A percentile compares a stretch with the other conserved stretches of the same genome.
Evolutionary conservation across 805 yeast genomes (phyloP).

Genomic region (Spathaspora girioi): DNA sequence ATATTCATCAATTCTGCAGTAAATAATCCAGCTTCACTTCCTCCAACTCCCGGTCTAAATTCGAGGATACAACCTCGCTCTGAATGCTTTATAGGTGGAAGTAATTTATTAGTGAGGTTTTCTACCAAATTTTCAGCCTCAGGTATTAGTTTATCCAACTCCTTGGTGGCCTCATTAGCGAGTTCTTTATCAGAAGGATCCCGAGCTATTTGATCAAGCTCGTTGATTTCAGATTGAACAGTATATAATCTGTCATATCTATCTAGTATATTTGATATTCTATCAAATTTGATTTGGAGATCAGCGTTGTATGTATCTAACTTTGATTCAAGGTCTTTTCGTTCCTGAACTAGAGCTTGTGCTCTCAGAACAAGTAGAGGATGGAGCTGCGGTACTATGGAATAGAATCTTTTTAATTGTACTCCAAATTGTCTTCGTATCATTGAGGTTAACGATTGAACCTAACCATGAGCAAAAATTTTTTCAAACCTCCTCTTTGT

Average conservation of each 20-base stretch:
- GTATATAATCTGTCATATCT: constrained; percentile 23
- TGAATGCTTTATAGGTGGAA: constrained; percentile 75
- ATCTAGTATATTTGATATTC: constrained; percentile 28
- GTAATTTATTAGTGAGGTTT: constrained; percentile 51
- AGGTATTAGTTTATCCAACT: constrained; percentile 48
- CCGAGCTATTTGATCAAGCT: constrained; percentile 21
- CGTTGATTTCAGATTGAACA: constrained; percentile 22
- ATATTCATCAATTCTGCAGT: constrained; percentile 74
- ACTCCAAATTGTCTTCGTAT: not conserved
- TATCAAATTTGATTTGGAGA: constrained; percentile 28
- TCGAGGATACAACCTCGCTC: constrained; percentile 80
- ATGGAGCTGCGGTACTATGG: constrained; percentile 25
- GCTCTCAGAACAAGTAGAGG: constrained; percentile 39
- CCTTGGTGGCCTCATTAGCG: constrained; percentile 56
- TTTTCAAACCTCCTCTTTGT: not conserved
- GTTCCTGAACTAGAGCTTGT: constrained; percentile 26
- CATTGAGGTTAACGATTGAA: not conserved
- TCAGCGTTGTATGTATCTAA: constrained; percentile 33
- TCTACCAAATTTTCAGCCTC: constrained; percentile 38
- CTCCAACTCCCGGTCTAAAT: constrained; percentile 94
- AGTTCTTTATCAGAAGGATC: constrained; percentile 30
- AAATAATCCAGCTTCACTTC: constrained; percentile 87
- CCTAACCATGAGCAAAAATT: not conserved
- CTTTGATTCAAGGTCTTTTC: constrained; percentile 16
- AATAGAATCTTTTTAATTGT: not conserved